Evolutionary conservation across 2,329 filamentous ascomycete species (phyloP).

Genomic region (Pyricularia sp.): DNA sequence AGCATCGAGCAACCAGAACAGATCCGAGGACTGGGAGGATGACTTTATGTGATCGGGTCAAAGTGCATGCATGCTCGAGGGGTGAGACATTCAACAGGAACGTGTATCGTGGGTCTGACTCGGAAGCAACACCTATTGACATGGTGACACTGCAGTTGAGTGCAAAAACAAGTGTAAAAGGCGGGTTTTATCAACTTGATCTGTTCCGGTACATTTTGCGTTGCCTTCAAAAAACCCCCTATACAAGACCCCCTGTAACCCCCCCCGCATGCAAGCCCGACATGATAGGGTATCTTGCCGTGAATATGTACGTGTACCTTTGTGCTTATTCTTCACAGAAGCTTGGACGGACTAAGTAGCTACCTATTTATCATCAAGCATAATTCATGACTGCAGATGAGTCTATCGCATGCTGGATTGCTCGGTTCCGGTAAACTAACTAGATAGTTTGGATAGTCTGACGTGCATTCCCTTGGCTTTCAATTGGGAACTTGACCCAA

Average conservation of each 20-base stretch:
- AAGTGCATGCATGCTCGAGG: not conserved
- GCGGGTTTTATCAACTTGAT: not conserved
- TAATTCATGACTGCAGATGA: too few relatives aligned
- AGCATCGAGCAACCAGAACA: slow-evolving; percentile 74
- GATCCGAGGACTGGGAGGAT: slow-evolving; percentile 68
- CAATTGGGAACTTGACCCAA: not conserved
- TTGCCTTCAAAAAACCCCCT: not conserved
- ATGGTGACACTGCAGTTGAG: not conserved
- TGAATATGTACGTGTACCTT: not conserved
- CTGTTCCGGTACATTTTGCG: not conserved
- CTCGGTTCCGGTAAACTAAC: not conserved
- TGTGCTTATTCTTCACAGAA: not conserved
- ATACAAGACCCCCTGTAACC: not conserved
- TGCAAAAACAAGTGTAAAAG: not conserved
- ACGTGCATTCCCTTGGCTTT: not conserved
- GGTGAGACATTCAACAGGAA: not conserved
- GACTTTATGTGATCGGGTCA: slow-evolving; percentile 68
- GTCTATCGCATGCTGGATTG: not conserved
- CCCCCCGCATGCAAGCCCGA: not conserved
- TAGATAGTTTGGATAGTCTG: too few relatives aligned
- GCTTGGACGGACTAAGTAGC: too few relatives aligned
- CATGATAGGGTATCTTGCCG: not conserved
- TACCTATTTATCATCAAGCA: too few relatives aligned
- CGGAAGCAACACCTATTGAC: not conserved
- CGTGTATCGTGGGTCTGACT: not conserved